Conservation (phyloP, 2,329 filamentous ascomycete species). For the Corynespora cassiicola region DNA sequence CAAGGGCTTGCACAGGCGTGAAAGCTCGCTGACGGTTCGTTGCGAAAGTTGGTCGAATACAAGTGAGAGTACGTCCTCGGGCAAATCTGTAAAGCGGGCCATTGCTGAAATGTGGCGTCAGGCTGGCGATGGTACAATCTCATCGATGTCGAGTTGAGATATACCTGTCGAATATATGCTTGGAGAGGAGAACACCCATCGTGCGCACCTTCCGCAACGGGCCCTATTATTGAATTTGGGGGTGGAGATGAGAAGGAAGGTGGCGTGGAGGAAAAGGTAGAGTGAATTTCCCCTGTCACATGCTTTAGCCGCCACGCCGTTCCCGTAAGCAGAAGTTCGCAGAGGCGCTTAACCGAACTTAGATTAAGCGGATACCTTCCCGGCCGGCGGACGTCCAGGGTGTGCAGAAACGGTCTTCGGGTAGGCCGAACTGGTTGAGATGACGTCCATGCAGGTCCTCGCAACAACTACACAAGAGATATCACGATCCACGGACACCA, state of each 20-base stretch:
- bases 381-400: conserved; percentile 4
- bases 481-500: too few relatives aligned
- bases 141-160: conserved; percentile 1
- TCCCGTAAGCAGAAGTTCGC: conserved; percentile 14
- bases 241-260: conserved; percentile 15
- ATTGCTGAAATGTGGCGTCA: conserved; percentile 10
- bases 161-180: conserved; percentile 4
- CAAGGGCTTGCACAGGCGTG: conserved; percentile 18
- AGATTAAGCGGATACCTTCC: conserved; percentile 21
- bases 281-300: conserved; percentile 15
- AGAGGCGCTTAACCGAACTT: conserved; percentile 11
- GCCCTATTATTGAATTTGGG: conserved; percentile 13
- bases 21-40: conserved; percentile 17
- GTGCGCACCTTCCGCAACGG: conserved; percentile 3
- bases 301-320: conserved; percentile 17
- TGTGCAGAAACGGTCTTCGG: conserved; percentile 13
- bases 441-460: too few relatives aligned
- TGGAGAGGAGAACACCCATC: not conserved
- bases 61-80: conserved; percentile 16
- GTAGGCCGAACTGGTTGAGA: too few relatives aligned
- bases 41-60: conserved; percentile 22
- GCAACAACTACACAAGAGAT: too few relatives aligned
- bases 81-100: conserved; percentile 23
- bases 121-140: not conserved
- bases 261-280: conserved; percentile 6